phyloP scores from a whole-genome alignment of 108 stramenopile genomes.

The Chaetoceros muelleri region DNA sequence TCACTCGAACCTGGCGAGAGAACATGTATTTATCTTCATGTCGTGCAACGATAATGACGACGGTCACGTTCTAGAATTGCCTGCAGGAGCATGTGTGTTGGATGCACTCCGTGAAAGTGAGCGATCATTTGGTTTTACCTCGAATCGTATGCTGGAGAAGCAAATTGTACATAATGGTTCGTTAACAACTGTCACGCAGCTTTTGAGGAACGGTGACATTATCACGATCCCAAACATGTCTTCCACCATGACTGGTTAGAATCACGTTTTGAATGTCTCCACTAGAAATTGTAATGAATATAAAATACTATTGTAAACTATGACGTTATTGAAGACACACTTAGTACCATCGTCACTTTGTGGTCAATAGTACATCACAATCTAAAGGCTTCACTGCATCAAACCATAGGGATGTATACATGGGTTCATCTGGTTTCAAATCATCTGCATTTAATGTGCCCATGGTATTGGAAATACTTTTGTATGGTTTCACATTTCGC shows the following conservation, averaged over 20 bases:
- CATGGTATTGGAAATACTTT: background rate
- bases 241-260: too few relatives aligned
- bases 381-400: slow-evolving; percentile 2
- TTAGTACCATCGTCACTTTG: too few relatives aligned
- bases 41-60: slow-evolving; percentile 10
- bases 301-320: too few relatives aligned
- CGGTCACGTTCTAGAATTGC: slow-evolving; percentile 56
- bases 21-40: slow-evolving; percentile 68
- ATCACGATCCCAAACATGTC: slow-evolving; percentile 28
- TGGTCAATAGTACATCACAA: background rate
- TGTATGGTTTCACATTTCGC: background rate
- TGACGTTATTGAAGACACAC: too few relatives aligned
- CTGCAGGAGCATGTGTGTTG: slow-evolving; percentile 60
- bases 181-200: slow-evolving; percentile 25
- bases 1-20: slow-evolving; percentile 55
- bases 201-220: slow-evolving; percentile 55
- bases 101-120: slow-evolving; percentile 59
- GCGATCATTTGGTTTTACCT: slow-evolving; percentile 9
- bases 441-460: too few relatives aligned
- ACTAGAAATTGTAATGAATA: too few relatives aligned
- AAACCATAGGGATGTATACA: background rate
- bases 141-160: slow-evolving; percentile 7
- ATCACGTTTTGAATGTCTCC: too few relatives aligned
- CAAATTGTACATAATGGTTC: slow-evolving; percentile 33
- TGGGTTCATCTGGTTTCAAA: too few relatives aligned